Evolutionary conservation across 805 yeast genomes (phyloP), one percentile per base, ranked within the genome.

Genomic region (Metschnikowia peoriensis): DNA sequence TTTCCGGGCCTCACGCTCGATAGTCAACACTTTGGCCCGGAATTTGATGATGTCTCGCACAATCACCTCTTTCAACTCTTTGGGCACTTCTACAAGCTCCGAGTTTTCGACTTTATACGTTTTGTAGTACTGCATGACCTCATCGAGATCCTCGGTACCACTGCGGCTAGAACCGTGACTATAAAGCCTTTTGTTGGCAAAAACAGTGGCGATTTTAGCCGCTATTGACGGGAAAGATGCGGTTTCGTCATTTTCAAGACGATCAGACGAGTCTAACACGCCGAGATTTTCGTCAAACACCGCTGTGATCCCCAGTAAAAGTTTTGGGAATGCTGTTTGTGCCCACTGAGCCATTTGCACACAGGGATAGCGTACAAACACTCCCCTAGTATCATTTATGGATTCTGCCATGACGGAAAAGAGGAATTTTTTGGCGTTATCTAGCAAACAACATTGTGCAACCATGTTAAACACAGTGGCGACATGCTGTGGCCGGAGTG

Each of bases 11-110:
- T 73, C 73, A 49, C 75, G 72, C 51, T 84, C 88, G 28, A 80
- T 66, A 40, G 75, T 75, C 48, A 82, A 61, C 28, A 84, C 85
- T 41, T 75, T 76, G 22, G 83, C 69, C 60, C 89, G 67, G 61
- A 85, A 85, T 54, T 76, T 79, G 52, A 82, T 71, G 51, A 85
- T 77, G 52, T 80, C 82, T 50, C 74, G 73, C 16, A 73, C 77
- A 38, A 84, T 79, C n/a, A 68, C 70, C 17, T 82, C 84, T 43
- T 78, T 65, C 71, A 80, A 69, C 28, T 79, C 78, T 27, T 68
- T 65, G 2, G 89, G 88, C 4, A 84, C 78, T 56, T 82, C 88
- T 12, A 74, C 68, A 49, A 85, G 63, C 59, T 84, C 88, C 44
- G 71, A 68, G n/a, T 76, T 72, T 61, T 85, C 86, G 34, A 85